phyloP scores from a whole-genome alignment of 129 eudicot genomes.

The Silybum marianum region DNA sequence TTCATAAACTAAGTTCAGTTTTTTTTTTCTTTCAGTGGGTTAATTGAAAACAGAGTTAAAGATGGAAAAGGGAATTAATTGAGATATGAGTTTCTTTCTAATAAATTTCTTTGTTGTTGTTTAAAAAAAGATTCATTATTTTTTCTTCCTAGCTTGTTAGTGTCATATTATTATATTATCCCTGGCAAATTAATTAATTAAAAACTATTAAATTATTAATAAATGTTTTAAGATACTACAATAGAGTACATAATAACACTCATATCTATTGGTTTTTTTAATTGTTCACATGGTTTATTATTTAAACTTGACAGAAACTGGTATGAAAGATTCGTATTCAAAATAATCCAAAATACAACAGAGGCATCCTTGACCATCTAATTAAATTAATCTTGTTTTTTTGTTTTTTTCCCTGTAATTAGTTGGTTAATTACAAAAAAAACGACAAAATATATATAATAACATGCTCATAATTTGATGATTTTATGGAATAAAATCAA shows the following conservation, averaged over 20 bases:
- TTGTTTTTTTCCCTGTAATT: background rate
- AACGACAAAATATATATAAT: background rate
- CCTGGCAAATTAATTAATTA: background rate
- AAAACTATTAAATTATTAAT: background rate
- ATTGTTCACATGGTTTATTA: constrained; percentile 10
- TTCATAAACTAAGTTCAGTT: too few species aligned
- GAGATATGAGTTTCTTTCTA: background rate
- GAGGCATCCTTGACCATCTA: background rate
- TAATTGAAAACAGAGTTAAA: too few species aligned
- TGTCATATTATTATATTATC: background rate
- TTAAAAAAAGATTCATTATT: background rate
- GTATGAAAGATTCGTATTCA: background rate
- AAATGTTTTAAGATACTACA: background rate
- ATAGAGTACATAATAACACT: background rate
- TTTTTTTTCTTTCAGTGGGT: too few species aligned
- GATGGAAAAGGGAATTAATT: background rate
- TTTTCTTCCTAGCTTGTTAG: background rate
- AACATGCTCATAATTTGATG: background rate
- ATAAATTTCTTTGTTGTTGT: too few species aligned
- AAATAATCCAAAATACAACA: background rate
- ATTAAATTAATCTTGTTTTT: background rate
- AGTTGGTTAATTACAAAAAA: background rate
- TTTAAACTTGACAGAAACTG: background rate
- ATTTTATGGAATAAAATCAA: constrained; percentile 9
- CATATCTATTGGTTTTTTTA: background rate